A percentile compares a stretch with the other conserved stretches of the same genome.
These are phyloP conservation scores for Cryptococcus jaspeensis DNA, from an alignment of 1,284 basidiomycete genomes.

Conservation along the genomic window DNA sequence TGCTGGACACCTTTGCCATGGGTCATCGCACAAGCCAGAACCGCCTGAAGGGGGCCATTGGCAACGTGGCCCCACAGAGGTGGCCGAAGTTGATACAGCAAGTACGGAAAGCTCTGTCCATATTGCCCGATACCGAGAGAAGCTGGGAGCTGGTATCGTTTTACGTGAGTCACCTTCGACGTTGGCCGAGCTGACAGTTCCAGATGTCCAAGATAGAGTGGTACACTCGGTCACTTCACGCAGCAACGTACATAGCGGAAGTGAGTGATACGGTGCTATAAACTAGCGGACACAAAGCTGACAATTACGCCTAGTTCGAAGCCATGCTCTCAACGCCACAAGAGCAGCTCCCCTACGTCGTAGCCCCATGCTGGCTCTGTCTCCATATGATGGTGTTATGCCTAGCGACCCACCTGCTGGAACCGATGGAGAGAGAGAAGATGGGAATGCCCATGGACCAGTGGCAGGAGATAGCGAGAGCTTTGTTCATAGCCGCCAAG, in stretches of 20 bases:
- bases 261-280: background rate
- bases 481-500: conserved; percentile 3
- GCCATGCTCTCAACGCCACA: background rate
- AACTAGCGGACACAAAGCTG: too few relatives aligned
- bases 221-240: conserved; percentile 6
- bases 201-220: conserved; percentile 2
- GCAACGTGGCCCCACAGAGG: conserved; percentile 1
- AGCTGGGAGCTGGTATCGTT: conserved; percentile 4
- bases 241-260: conserved; percentile 6
- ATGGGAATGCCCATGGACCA: conserved; percentile 5
- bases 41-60: background rate
- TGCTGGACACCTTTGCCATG: conserved; percentile 12
- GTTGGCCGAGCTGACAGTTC: conserved; percentile 2
- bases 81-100: conserved; percentile 5
- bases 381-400: conserved; percentile 13
- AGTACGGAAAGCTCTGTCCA: conserved; percentile 6
- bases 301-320: background rate
- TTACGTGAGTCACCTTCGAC: conserved; percentile 8
- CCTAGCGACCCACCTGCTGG: conserved; percentile 8
- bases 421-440: conserved; percentile 2
- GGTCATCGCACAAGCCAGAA: conserved; percentile 6
- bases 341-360: background rate
- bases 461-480: conserved; percentile 11
- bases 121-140: conserved; percentile 4
- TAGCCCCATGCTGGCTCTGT: conserved; percentile 6